These are phyloP conservation scores for Tetracladium maxilliforme DNA, from an alignment of 2,329 filamentous ascomycete species.

Conservation along the genomic window DNA sequence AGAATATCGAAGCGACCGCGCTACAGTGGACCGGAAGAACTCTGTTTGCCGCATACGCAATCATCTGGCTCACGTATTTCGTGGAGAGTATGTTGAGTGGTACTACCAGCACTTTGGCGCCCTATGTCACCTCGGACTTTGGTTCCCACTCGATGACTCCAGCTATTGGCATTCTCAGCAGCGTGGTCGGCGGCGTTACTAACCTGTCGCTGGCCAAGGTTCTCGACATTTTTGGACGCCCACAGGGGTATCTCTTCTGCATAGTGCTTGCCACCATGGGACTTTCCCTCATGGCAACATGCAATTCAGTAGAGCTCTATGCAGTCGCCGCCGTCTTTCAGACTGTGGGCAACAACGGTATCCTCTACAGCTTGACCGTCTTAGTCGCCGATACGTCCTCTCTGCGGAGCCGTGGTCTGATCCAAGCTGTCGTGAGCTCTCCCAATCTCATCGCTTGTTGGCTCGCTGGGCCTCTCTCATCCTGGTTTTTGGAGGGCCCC, in stretches of 20 bases:
- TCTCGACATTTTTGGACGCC: constrained; percentile 29
- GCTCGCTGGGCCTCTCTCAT: neutral
- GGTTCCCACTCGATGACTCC: constrained; percentile 30
- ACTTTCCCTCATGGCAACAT: constrained; percentile 48
- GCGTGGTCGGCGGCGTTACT: constrained; percentile 22
- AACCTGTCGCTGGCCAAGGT: constrained; percentile 27
- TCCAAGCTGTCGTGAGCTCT: constrained; percentile 22
- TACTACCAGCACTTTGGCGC: constrained; percentile 19
- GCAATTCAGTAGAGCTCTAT: constrained; percentile 39
- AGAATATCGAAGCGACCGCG: no score
- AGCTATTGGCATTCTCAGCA: constrained; percentile 30
- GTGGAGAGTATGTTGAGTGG: constrained; percentile 28
- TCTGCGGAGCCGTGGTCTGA: constrained; percentile 24
- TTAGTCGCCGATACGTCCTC: constrained; percentile 27
- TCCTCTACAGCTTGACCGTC: constrained; percentile 22
- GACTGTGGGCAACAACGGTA: constrained; percentile 36
- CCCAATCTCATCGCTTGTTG: constrained; percentile 25
- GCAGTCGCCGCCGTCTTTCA: constrained; percentile 43
- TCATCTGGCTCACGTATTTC: constrained; percentile 28
- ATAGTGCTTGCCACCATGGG: constrained; percentile 16
- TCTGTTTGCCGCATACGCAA: no score
- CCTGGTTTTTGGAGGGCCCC: constrained; percentile 1
- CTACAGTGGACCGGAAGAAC: no score
- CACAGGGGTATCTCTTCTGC: constrained; percentile 22
- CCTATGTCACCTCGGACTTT: constrained; percentile 24